Conservation (phyloP, 306 rosid genomes). For the Vigna angularis region DNA sequence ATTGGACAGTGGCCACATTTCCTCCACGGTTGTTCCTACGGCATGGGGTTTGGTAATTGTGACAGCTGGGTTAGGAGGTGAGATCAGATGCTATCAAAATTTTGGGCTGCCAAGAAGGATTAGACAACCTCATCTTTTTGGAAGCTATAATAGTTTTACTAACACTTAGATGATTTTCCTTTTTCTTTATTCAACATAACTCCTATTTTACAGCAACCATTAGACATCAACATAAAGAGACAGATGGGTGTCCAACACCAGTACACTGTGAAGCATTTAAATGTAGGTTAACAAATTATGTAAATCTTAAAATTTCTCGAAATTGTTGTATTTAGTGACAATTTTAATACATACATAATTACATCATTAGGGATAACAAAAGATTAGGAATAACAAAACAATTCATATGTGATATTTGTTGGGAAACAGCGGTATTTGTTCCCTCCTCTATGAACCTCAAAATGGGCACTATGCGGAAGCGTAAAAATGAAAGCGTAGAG, state of each 20-base stretch:
- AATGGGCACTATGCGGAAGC: too few species aligned
- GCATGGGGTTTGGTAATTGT: slow-evolving; percentile 96
- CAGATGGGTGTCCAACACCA: background rate
- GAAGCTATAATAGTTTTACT: slow-evolving; percentile 45
- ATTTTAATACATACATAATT: background rate
- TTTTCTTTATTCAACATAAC: background rate
- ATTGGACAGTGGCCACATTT: slow-evolving; percentile 50
- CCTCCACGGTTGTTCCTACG: slow-evolving; percentile 53
- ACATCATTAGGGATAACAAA: too few species aligned
- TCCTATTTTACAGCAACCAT: background rate
- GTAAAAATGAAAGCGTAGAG: too few species aligned
- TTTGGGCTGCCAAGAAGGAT: slow-evolving; percentile 73
- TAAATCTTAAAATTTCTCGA: background rate
- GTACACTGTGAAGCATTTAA: background rate
- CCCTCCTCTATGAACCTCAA: too few species aligned
- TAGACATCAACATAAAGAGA: background rate
- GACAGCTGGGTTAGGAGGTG: slow-evolving; percentile 76
- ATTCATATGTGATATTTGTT: too few species aligned
- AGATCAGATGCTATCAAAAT: slow-evolving; percentile 82
- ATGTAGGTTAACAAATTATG: background rate
- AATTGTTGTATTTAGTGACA: slow-evolving; percentile 5
- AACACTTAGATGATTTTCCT: background rate
- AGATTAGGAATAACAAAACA: too few species aligned
- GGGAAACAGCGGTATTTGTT: too few species aligned
- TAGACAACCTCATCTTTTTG: slow-evolving; percentile 53